Evolutionary conservation across 2,329 filamentous ascomycete species (phyloP).

Genomic region (Curvularia sp.): DNA sequence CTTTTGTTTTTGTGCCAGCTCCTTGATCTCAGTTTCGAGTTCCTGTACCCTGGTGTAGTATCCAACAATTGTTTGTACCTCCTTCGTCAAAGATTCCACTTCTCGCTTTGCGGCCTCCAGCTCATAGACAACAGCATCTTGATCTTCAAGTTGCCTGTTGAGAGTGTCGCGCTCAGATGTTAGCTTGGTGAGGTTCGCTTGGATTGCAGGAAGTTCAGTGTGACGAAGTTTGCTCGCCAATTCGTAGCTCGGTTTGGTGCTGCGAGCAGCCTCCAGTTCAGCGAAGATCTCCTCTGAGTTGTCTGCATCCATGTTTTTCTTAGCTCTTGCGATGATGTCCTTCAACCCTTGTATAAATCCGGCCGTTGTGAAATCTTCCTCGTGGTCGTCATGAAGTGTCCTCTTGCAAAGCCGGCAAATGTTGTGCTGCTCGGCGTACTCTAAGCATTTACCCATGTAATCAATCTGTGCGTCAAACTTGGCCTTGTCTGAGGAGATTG

Average conservation of each 20-base stretch:
- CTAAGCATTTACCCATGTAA: conserved; percentile 74
- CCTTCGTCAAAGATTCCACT: conserved; percentile 77
- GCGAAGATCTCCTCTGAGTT: conserved; percentile 68
- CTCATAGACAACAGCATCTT: conserved; percentile 72
- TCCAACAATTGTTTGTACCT: conserved; percentile 76
- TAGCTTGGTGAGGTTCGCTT: conserved; percentile 67
- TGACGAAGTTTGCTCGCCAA: conserved; percentile 72
- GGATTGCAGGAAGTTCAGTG: conserved; percentile 73
- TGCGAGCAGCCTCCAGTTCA: conserved; percentile 66
- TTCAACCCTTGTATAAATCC: conserved; percentile 72
- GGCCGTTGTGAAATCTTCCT: conserved; percentile 60
- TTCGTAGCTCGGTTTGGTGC: conserved; percentile 68
- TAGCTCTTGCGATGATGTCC: conserved; percentile 58
- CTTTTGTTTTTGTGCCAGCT: conserved; percentile 78
- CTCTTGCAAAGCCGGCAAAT: conserved; percentile 80
- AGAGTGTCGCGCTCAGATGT: conserved; percentile 49
- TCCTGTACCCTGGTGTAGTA: conserved; percentile 74
- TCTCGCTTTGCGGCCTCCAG: conserved; percentile 72
- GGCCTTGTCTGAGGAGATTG: conserved; percentile 68
- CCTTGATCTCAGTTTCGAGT: conserved; percentile 75
- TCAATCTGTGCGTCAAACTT: conserved; percentile 73
- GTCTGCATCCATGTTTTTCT: conserved; percentile 66
- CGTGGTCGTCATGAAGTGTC: conserved; percentile 65
- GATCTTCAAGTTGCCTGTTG: conserved; percentile 60
- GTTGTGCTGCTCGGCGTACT: conserved; percentile 70